Evolutionary conservation across 495 filamentous ascomycete genomes (phyloP).

Genomic region (Xylaria grammica): DNA sequence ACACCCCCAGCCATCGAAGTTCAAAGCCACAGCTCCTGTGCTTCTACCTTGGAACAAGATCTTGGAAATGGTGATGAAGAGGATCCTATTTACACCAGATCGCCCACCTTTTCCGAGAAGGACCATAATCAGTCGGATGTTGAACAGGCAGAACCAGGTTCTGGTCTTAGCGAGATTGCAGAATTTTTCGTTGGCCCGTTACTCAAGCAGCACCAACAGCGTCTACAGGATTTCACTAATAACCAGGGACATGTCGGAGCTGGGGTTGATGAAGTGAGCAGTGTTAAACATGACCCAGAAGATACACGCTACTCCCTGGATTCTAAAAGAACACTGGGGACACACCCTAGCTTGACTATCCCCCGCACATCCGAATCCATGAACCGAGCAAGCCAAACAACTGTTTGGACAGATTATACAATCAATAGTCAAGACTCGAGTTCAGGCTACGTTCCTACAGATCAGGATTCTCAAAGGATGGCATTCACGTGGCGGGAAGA

Average conservation of each 20-base stretch:
- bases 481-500: constrained; percentile 34
- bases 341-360: constrained; percentile 42
- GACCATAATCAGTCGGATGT: constrained; percentile 13
- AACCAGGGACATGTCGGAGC: constrained; percentile 6
- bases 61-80: constrained; percentile 15
- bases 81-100: constrained; percentile 14
- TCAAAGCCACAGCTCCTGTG: constrained; percentile 10
- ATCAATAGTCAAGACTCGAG: constrained; percentile 52
- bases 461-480: constrained; percentile 32
- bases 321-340: constrained; percentile 35
- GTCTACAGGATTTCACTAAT: constrained; percentile 23
- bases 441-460: constrained; percentile 32
- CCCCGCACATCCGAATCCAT: constrained; percentile 49
- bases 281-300: constrained; percentile 24
- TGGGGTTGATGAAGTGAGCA: constrained; percentile 17
- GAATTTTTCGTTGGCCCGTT: constrained; percentile 35
- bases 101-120: constrained; percentile 22
- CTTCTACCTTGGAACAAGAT: constrained; percentile 12
- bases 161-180: constrained; percentile 35
- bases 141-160: constrained; percentile 30
- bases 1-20: constrained; percentile 37
- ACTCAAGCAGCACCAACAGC: constrained; percentile 27
- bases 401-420: constrained; percentile 63
- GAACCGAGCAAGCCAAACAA: constrained; percentile 56
- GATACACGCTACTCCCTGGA: constrained; percentile 33